A percentile compares a stretch with the other conserved stretches of the same genome.
Conservation (phyloP, 2,329 filamentous ascomycete species). For the Westerdykella sp. region DNA sequence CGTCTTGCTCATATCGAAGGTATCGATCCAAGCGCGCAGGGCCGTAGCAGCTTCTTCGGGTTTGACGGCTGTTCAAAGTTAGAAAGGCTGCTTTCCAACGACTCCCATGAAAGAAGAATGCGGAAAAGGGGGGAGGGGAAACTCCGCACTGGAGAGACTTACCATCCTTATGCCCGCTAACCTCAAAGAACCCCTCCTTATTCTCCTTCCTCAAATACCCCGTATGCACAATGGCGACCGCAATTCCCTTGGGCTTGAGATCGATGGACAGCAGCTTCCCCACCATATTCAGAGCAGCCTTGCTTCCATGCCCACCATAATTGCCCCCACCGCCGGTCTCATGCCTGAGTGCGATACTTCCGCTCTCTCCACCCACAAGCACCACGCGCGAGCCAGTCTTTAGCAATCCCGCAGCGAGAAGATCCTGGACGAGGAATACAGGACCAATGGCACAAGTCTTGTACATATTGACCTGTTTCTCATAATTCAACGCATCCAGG, state of each 20-base stretch:
- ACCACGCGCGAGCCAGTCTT: slow-evolving; percentile 52
- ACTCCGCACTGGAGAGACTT: slow-evolving; percentile 46
- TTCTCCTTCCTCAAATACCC: slow-evolving; percentile 67
- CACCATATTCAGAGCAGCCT: slow-evolving; percentile 66
- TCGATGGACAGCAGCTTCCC: slow-evolving; percentile 61
- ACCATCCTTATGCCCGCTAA: slow-evolving; percentile 36
- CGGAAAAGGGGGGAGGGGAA: slow-evolving; percentile 52
- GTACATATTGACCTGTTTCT: slow-evolving; percentile 62
- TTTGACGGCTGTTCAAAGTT: slow-evolving; percentile 59
- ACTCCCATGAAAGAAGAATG: slow-evolving; percentile 43
- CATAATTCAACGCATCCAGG: slow-evolving; percentile 56
- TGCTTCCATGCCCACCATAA: slow-evolving; percentile 64
- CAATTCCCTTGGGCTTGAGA: slow-evolving; percentile 54
- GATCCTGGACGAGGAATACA: slow-evolving; percentile 51
- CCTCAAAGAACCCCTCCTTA: slow-evolving; percentile 54
- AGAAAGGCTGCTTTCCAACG: not conserved
- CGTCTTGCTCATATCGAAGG: slow-evolving; percentile 57
- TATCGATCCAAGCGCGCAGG: slow-evolving; percentile 52
- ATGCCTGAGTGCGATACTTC: slow-evolving; percentile 61
- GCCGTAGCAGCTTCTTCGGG: slow-evolving; percentile 58
- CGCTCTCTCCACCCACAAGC: slow-evolving; percentile 60
- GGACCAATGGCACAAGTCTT: slow-evolving; percentile 53
- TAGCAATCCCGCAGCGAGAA: slow-evolving; percentile 29
- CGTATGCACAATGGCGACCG: slow-evolving; percentile 60
- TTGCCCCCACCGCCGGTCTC: slow-evolving; percentile 55